phyloP scores from a whole-genome alignment of 805 yeast species.

The Candida fluviatilis region DNA sequence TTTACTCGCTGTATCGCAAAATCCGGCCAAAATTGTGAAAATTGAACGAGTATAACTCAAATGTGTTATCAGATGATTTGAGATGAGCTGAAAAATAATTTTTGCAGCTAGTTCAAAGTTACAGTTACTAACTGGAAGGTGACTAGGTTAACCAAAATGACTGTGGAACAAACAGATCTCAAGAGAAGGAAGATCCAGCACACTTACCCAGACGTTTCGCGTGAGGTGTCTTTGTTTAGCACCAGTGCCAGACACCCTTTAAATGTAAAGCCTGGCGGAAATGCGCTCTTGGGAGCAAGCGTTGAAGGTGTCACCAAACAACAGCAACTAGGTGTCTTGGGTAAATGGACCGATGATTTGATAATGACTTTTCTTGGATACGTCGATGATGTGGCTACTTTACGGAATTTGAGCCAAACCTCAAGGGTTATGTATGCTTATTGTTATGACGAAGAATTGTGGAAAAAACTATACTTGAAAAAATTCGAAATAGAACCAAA shows the following conservation, averaged over 20 bases:
- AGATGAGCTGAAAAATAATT: neutral
- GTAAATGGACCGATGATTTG: constrained; percentile 58
- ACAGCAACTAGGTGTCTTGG: constrained; percentile 51
- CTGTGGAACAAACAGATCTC: constrained; percentile 3
- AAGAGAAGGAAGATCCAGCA: constrained; percentile 3
- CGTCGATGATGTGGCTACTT: constrained; percentile 43
- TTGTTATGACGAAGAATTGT: constrained; percentile 70
- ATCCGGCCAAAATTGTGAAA: too few species aligned
- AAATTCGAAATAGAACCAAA: constrained; percentile 9
- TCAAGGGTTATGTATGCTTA: constrained; percentile 72
- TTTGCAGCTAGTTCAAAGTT: too few species aligned
- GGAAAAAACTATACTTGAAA: constrained; percentile 58
- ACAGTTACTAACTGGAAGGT: too few species aligned
- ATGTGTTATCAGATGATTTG: neutral
- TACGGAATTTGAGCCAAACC: constrained; percentile 50
- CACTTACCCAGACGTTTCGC: constrained; percentile 9
- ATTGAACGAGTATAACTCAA: too few species aligned
- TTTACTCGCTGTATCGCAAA: too few species aligned
- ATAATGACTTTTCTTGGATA: constrained; percentile 49
- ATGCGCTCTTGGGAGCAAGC: constrained; percentile 38
- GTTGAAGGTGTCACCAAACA: constrained; percentile 14
- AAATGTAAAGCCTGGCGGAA: constrained; percentile 75
- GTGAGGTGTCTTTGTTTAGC: constrained; percentile 17
- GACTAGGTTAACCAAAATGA: constrained; percentile 1
- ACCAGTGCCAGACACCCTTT: constrained; percentile 57